A percentile compares a stretch with the other conserved stretches of the same genome.
phyloP scores from a whole-genome alignment of 1,284 basidiomycete species.

The Apiotrichum gracile region DNA sequence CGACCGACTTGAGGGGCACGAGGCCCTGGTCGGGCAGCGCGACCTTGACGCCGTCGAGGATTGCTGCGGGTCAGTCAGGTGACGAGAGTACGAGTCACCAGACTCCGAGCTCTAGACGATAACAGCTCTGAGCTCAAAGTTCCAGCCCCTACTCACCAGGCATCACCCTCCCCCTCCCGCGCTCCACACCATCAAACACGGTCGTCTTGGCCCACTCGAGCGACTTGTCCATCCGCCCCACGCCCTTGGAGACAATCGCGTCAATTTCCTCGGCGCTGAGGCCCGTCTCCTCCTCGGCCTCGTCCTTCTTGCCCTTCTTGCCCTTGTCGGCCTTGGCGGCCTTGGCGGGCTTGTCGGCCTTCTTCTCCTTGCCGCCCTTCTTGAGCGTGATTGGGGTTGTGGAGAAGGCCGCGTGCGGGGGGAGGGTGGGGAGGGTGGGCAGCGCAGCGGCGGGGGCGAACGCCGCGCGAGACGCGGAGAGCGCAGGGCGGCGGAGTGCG shows the following conservation, averaged over 20 bases:
- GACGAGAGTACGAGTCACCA: too few species aligned
- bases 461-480: neutral
- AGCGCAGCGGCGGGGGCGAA: neutral
- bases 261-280: conserved; percentile 5
- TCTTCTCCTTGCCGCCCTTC: conserved; percentile 19
- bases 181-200: conserved; percentile 43
- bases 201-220: conserved; percentile 38
- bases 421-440: neutral
- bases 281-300: conserved; percentile 16
- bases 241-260: conserved; percentile 1
- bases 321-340: conserved; percentile 11
- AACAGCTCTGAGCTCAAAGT: too few species aligned
- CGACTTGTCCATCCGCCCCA: conserved; percentile 27
- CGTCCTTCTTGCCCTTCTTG: conserved; percentile 15
- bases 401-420: conserved; percentile 16
- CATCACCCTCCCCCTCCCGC: conserved; percentile 39
- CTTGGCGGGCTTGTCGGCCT: conserved; percentile 12
- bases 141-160: conserved; percentile 37
- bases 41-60: conserved; percentile 43
- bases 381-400: conserved; percentile 21
- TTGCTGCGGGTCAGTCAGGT: conserved; percentile 18
- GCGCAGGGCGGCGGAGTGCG: neutral
- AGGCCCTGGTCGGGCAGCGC: conserved; percentile 25
- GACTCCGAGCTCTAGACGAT: too few species aligned
- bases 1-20: conserved; percentile 36